Evolutionary conservation across 2,329 filamentous ascomycete genomes (phyloP).

Genomic region (Dactylellina parvicollis): DNA sequence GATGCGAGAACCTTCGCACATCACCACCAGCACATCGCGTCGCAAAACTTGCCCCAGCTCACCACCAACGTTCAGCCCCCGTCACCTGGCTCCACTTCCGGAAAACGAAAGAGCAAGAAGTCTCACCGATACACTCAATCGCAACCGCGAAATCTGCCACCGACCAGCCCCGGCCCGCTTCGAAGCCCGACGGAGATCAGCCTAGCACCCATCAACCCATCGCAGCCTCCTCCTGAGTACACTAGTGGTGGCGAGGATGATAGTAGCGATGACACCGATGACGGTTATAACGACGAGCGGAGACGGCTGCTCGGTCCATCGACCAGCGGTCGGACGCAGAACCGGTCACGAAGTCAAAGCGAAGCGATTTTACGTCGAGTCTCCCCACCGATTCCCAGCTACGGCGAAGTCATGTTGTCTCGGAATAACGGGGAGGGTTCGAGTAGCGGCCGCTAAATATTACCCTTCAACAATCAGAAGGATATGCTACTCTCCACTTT

Average conservation of each 20-base stretch:
- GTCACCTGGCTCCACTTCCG: constrained; percentile 61
- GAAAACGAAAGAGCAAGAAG: constrained; percentile 59
- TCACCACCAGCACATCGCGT: constrained; percentile 61
- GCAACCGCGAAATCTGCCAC: constrained; percentile 74
- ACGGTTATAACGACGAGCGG: constrained; percentile 35
- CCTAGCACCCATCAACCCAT: constrained; percentile 69
- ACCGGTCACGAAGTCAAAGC: constrained; percentile 45
- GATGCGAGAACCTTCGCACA: constrained; percentile 45
- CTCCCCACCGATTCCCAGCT: constrained; percentile 48
- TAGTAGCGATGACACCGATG: constrained; percentile 47
- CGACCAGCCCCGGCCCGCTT: constrained; percentile 86
- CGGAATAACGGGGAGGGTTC: constrained; percentile 36
- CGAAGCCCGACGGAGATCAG: constrained; percentile 96
- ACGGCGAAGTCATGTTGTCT: constrained; percentile 50
- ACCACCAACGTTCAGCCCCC: constrained; percentile 60
- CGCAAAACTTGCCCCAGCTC: constrained; percentile 64
- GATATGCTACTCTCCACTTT: background rate
- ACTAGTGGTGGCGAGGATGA: constrained; percentile 54
- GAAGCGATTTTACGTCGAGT: constrained; percentile 43
- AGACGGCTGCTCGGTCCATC: constrained; percentile 42
- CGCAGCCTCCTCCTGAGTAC: constrained; percentile 51
- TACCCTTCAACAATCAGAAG: background rate
- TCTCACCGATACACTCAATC: constrained; percentile 65
- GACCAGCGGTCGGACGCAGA: constrained; percentile 29
- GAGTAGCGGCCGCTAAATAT: constrained; percentile 12